These are phyloP conservation scores for Terfezia boudieri DNA, from an alignment of 495 filamentous ascomycete species.

Conservation along the genomic window DNA sequence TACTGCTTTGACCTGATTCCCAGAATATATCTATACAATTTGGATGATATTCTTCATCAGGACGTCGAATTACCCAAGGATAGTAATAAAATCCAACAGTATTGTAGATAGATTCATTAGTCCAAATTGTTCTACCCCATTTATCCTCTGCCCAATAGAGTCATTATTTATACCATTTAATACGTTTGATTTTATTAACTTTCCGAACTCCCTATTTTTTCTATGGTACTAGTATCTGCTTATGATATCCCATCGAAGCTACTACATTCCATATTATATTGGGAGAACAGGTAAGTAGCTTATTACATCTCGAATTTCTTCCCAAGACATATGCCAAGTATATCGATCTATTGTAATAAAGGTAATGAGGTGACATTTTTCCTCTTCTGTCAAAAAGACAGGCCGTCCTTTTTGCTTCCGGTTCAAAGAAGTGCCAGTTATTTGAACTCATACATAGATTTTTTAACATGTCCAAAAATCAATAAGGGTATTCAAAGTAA, in stretches of 20 bases:
- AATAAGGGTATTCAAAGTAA: too few species aligned
- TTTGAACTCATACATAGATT: not conserved
- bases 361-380: not conserved
- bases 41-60: constrained; percentile 2
- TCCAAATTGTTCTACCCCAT: constrained; percentile 2
- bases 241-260: constrained; percentile 3
- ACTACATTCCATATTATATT: not conserved
- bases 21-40: constrained; percentile 7
- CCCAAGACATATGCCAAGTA: constrained; percentile 2
- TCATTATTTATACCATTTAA: constrained; percentile 2
- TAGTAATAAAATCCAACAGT: constrained; percentile 4
- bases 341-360: constrained; percentile 1
- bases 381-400: not conserved
- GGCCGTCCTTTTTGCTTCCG: not conserved
- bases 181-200: not conserved
- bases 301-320: constrained; percentile 2
- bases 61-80: not conserved
- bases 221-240: not conserved
- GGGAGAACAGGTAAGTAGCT: not conserved
- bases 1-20: not conserved
- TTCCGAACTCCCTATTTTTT: not conserved
- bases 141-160: constrained; percentile 8
- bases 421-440: constrained; percentile 1
- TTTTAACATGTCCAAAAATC: not conserved
- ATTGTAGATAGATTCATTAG: constrained; percentile 4